Percentiles rank a stretch among this genome's conserved stretches.
Conservation (phyloP, 2,329 filamentous ascomycete species). For the Colletotrichum phormii region DNA sequence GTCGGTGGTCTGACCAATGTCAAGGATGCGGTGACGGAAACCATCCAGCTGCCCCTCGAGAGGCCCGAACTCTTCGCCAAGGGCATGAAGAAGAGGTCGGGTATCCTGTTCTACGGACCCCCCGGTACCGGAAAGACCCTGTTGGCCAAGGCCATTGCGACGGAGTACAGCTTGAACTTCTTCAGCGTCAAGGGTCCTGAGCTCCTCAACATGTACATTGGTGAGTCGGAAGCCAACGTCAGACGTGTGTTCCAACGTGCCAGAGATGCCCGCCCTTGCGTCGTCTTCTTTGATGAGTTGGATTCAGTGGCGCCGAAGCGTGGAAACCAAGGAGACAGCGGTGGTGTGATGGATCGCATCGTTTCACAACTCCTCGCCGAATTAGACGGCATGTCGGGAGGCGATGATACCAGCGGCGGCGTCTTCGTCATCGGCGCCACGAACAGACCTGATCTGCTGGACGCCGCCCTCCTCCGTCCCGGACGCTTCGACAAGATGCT, state of each 20-base stretch:
- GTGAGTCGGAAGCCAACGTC: slow-evolving; percentile 93
- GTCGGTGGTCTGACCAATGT: slow-evolving; percentile 93
- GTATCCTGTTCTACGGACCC: slow-evolving; percentile 88
- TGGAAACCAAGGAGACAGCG: slow-evolving; percentile 96
- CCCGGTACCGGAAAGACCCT: slow-evolving; percentile 93
- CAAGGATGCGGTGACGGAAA: slow-evolving; percentile 97
- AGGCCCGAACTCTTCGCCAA: slow-evolving; percentile 94
- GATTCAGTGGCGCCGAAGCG: slow-evolving; percentile 96
- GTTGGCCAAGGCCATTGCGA: slow-evolving; percentile 93
- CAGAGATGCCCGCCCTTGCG: slow-evolving; percentile 85
- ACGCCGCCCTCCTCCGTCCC: slow-evolving; percentile 88
- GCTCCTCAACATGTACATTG: slow-evolving; percentile 95
- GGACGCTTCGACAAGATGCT: slow-evolving; percentile 99
- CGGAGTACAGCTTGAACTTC: slow-evolving; percentile 94
- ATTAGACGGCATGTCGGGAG: slow-evolving; percentile 96
- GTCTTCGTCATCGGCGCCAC: slow-evolving; percentile 98
- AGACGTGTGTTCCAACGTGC: slow-evolving; percentile 89
- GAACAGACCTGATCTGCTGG: slow-evolving; percentile 91
- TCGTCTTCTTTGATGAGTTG: slow-evolving; percentile 94
- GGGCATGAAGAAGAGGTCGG: slow-evolving; percentile 97
- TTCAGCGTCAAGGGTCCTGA: slow-evolving; percentile 94
- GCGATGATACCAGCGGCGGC: slow-evolving; percentile 81
- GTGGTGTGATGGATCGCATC: slow-evolving; percentile 98
- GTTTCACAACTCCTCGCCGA: slow-evolving; percentile 95
- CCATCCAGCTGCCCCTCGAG: slow-evolving; percentile 92